Evolutionary conservation across 2,329 filamentous ascomycete species (phyloP), one percentile per base, ranked within the genome.

Genomic region (Claviceps digitariae): DNA sequence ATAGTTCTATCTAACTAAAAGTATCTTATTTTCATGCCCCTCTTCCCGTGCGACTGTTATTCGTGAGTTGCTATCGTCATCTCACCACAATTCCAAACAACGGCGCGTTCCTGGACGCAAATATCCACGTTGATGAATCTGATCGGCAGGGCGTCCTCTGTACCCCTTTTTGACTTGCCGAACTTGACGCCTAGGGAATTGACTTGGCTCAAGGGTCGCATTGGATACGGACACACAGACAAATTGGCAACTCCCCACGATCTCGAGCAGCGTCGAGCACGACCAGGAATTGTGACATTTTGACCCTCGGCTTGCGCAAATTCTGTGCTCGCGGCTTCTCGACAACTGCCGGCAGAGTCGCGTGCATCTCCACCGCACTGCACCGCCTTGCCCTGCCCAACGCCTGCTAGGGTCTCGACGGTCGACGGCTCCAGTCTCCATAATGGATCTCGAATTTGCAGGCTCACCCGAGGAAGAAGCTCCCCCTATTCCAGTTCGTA

Each of bases 401-500:
- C 36, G 36, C 15, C 45, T 17, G 17, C 27, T 12, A 20, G 15
- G 27, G 9, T 8, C 8, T 46, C 7, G 21, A 46, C 15, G 27
- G 17, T 25, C 17, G 15, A 38, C 13, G 17, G 12, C 15, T 21
- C 40, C 13, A 34, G 25, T 41, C 23, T 36, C 13, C 44, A 44
- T 21, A 15, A 66, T 66, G 64, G 63, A 66, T 51, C 54, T 59
- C 57, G 54, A 57, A 51, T 23, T 20, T 20, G 23, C 27, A n/a
- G 43, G 13, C n/a, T 41, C 48, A 10, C 20, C 43, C 34, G 48
- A 45, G 51, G 58, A 61, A 46, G 62, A 62, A 27, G 50, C 59
- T 20, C 65, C 65, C 63, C 63, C 64, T 63, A 66, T 67, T 59
- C 65, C 63, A 43, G 52, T 56, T 36, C 66, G 64, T 45, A 52